Conservation (phyloP, 2,329 filamentous ascomycete genomes). For the Macrophomina phaseolina region DNA sequence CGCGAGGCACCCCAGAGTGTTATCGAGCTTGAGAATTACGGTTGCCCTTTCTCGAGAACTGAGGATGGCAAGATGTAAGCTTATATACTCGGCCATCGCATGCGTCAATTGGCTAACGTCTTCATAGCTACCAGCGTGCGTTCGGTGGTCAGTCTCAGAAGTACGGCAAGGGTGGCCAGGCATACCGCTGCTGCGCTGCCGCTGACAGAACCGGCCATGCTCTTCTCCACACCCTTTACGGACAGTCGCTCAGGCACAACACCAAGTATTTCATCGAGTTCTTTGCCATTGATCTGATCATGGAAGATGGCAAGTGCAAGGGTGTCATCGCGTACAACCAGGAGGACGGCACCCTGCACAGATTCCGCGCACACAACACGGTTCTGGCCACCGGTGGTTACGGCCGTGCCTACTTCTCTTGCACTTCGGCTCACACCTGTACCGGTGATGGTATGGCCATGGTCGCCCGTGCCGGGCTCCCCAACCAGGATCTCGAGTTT, state of each 20-base stretch:
- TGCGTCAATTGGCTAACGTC: conserved; percentile 21
- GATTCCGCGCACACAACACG: conserved; percentile 96
- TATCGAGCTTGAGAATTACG: conserved; percentile 95
- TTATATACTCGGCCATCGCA: neutral
- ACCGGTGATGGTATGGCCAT: conserved; percentile 99
- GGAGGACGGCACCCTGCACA: conserved; percentile 96
- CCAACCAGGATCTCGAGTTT: conserved; percentile 99
- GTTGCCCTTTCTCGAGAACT: conserved; percentile 94
- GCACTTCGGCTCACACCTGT: conserved; percentile 97
- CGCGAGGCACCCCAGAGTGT: conserved; percentile 90
- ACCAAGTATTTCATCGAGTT: conserved; percentile 99
- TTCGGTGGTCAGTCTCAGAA: conserved; percentile 98
- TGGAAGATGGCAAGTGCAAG: conserved; percentile 96
- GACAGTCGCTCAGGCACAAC: conserved; percentile 95
- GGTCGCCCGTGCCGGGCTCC: conserved; percentile 95
- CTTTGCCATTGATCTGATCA: conserved; percentile 95
- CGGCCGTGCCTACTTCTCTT: conserved; percentile 97
- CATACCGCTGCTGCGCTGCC: conserved; percentile 95
- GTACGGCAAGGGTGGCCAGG: conserved; percentile 95
- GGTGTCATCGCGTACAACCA: conserved; percentile 98
- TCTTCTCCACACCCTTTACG: conserved; percentile 97
- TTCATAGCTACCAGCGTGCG: conserved; percentile 84
- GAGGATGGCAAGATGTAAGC: conserved; percentile 91
- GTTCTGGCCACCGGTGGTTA: conserved; percentile 97
- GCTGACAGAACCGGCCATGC: conserved; percentile 97